Percentiles rank a stretch among this genome's conserved stretches.
Conservation (phyloP, 768 basidiomycete genomes). For the Podaxis sp. region DNA sequence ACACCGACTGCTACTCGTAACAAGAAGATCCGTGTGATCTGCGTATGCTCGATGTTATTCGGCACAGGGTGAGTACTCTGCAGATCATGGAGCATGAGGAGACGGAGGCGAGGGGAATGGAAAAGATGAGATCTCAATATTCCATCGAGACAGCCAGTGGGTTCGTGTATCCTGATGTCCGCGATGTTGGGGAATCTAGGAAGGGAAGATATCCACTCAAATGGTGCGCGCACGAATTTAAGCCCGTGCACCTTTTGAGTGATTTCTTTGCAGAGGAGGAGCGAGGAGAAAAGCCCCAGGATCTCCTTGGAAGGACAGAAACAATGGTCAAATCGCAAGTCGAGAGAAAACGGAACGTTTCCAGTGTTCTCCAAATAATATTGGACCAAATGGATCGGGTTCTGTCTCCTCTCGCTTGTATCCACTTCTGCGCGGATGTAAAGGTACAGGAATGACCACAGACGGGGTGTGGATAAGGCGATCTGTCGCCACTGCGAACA, state of each 20-base stretch:
- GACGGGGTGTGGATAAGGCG: background rate
- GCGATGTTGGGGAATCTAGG: background rate
- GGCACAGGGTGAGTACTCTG: too few species aligned
- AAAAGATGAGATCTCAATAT: too few species aligned
- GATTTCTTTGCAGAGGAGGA: background rate
- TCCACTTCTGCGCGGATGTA: background rate
- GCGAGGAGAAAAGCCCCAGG: background rate
- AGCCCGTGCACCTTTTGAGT: background rate
- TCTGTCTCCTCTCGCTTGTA: background rate
- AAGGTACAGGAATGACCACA: background rate
- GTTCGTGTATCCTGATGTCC: background rate
- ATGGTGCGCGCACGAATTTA: background rate
- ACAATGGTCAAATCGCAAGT: background rate
- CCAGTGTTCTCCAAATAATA: background rate
- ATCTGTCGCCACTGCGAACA: slow-evolving; percentile 1
- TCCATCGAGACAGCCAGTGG: too few species aligned
- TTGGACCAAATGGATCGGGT: background rate
- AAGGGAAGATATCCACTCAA: background rate
- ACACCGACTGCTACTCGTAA: background rate
- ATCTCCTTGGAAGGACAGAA: background rate
- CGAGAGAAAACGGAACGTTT: too few species aligned
- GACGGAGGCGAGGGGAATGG: too few species aligned
- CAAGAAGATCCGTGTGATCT: background rate
- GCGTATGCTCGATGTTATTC: background rate
- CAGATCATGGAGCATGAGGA: too few species aligned